A percentile compares a stretch with the other conserved stretches of the same genome.
phyloP scores from a whole-genome alignment of 2,329 filamentous ascomycete species.

The Clonostachys sp. region DNA sequence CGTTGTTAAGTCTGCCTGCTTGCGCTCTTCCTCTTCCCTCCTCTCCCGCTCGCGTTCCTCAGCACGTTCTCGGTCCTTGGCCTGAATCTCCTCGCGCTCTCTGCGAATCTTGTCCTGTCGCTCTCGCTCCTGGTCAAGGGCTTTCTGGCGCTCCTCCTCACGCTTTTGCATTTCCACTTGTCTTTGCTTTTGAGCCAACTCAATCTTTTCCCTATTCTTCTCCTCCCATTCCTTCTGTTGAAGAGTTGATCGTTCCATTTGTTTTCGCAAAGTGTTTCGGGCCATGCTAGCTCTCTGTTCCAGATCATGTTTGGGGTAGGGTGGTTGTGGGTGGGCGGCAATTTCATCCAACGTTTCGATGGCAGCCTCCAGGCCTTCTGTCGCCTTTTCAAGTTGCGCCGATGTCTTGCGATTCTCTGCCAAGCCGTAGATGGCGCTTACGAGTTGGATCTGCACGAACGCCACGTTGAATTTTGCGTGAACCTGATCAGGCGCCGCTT shows the following conservation, averaged over 20 bases:
- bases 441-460: slow-evolving; percentile 94
- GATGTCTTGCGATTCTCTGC: slow-evolving; percentile 73
- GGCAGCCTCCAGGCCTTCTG: slow-evolving; percentile 76
- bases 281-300: slow-evolving; percentile 98
- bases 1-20: slow-evolving; percentile 78
- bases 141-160: slow-evolving; percentile 69
- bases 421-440: slow-evolving; percentile 71
- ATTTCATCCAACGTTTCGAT: slow-evolving; percentile 69
- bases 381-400: slow-evolving; percentile 75
- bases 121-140: slow-evolving; percentile 66
- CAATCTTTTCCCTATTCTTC: slow-evolving; percentile 84
- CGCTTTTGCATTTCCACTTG: slow-evolving; percentile 75
- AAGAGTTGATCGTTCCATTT: slow-evolving; percentile 80
- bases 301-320: slow-evolving; percentile 85
- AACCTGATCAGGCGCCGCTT: slow-evolving; percentile 74
- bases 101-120: slow-evolving; percentile 78
- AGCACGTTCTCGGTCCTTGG: slow-evolving; percentile 69
- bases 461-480: slow-evolving; percentile 98
- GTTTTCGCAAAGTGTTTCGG: slow-evolving; percentile 87
- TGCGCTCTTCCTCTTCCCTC: slow-evolving; percentile 29
- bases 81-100: slow-evolving; percentile 76
- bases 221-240: slow-evolving; percentile 89
- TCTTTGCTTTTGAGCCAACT: slow-evolving; percentile 72
- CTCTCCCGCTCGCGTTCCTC: slow-evolving; percentile 70
- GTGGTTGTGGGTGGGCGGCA: slow-evolving; percentile 60